Evolutionary conservation across 257 asterid species (phyloP).

Genomic region (Schizonepeta tenuifolia): DNA sequence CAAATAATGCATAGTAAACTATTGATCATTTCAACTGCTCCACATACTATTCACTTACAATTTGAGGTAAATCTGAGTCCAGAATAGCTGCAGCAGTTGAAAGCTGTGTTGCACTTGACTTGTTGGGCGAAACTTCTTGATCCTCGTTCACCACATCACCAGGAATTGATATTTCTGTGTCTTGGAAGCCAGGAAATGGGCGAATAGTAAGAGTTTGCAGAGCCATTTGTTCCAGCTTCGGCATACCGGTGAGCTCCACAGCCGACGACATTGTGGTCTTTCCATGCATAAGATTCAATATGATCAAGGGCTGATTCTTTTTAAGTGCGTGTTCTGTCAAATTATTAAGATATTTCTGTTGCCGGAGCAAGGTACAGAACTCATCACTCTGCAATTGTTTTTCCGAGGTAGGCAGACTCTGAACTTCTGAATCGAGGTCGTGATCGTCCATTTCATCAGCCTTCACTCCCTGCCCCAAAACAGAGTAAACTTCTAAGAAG

Average conservation of each 20-base stretch:
- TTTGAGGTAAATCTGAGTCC: slow-evolving; percentile 71
- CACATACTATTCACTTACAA: slow-evolving; percentile 55
- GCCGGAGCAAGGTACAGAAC: slow-evolving; percentile 50
- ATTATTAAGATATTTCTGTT: slow-evolving; percentile 64
- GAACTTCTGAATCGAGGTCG: slow-evolving; percentile 48
- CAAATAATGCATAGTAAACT: not conserved
- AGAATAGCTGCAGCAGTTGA: slow-evolving; percentile 47
- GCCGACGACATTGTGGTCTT: slow-evolving; percentile 58
- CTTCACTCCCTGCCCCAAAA: slow-evolving; percentile 65
- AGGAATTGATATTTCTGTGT: slow-evolving; percentile 46
- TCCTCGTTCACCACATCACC: slow-evolving; percentile 43
- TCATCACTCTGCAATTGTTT: slow-evolving; percentile 52
- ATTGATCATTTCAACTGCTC: not conserved
- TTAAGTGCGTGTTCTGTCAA: slow-evolving; percentile 84
- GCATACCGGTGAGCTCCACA: slow-evolving; percentile 57
- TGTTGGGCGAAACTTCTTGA: slow-evolving; percentile 52
- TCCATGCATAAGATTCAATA: slow-evolving; percentile 76
- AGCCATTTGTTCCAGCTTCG: slow-evolving; percentile 67
- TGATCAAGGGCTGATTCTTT: slow-evolving; percentile 78
- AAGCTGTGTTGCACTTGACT: slow-evolving; percentile 40
- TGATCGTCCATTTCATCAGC: slow-evolving; percentile 55
- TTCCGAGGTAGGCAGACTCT: slow-evolving; percentile 43
- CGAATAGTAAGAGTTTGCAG: slow-evolving; percentile 69
- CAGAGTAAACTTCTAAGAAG: slow-evolving; percentile 17
- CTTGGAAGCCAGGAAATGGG: slow-evolving; percentile 56